Evolutionary conservation across 306 rosid species (phyloP).

Genomic region (Arachis stenosperma): DNA sequence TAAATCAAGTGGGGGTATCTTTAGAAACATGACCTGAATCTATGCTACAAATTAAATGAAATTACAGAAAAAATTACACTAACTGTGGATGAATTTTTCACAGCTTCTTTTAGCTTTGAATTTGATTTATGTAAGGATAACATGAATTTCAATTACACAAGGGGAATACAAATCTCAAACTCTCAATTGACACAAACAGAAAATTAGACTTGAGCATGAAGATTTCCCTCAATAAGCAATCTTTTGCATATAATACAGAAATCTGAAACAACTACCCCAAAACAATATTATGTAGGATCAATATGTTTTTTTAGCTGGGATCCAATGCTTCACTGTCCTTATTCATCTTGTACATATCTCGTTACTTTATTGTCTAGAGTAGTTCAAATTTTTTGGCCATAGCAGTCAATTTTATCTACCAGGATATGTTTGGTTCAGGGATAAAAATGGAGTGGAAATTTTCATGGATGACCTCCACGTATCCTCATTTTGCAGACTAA

Average conservation of each 20-base stretch:
- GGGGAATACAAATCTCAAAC: neutral
- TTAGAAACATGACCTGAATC: neutral
- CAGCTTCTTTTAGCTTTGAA: neutral
- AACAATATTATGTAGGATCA: neutral
- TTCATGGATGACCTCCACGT: too few species aligned
- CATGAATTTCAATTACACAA: neutral
- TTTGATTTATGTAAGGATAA: neutral
- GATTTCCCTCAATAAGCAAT: conserved; percentile 6
- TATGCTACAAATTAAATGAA: neutral
- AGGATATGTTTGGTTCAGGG: too few species aligned
- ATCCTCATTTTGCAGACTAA: too few species aligned
- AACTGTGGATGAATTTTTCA: too few species aligned
- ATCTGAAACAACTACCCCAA: conserved; percentile 4
- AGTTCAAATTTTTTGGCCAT: neutral
- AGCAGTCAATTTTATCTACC: conserved; percentile 2
- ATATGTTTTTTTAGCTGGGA: neutral
- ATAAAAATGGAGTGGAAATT: too few species aligned
- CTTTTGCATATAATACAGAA: conserved; percentile 17
- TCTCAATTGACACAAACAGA: neutral
- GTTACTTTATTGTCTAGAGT: neutral
- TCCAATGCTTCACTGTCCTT: neutral
- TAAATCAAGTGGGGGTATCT: neutral
- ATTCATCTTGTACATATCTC: conserved; percentile 20
- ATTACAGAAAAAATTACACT: neutral
- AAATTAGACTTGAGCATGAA: neutral